These are phyloP conservation scores for Globisporangium parvum DNA, from an alignment of 352 stramenopile species.

Conservation along the genomic window DNA sequence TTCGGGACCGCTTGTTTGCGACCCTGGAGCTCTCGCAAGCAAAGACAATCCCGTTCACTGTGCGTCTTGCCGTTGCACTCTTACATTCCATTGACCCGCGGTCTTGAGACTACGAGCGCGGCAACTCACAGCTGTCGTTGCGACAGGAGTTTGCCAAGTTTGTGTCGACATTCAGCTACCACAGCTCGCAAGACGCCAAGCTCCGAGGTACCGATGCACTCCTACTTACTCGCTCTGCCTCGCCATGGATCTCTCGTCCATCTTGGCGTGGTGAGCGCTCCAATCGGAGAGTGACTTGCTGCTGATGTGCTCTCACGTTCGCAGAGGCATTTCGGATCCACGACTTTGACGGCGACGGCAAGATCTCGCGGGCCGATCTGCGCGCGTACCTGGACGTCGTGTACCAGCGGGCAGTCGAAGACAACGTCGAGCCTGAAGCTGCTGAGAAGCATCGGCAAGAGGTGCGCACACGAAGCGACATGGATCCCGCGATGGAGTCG, in stretches of 20 bases:
- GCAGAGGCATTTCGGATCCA: constrained; percentile 63
- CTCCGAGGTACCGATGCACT: constrained; percentile 34
- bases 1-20: constrained; percentile 39
- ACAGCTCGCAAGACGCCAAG: constrained; percentile 43
- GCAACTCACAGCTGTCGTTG: too few relatives aligned
- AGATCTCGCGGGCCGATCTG: constrained; percentile 55
- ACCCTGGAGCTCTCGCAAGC: constrained; percentile 30
- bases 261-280: background rate
- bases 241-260: background rate
- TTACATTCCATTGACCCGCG: background rate
- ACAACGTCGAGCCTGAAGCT: constrained; percentile 14
- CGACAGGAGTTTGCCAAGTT: constrained; percentile 52
- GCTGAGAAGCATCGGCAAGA: constrained; percentile 23
- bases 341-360: constrained; percentile 66
- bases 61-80: constrained; percentile 8
- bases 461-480: constrained; percentile 2
- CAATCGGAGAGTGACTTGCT: background rate
- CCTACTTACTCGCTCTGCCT: too few relatives aligned
- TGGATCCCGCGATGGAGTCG: background rate
- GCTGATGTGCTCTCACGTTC: background rate
- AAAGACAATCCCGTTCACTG: constrained; percentile 30
- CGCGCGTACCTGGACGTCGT: constrained; percentile 35
- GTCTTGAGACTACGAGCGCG: background rate
- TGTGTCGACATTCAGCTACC: constrained; percentile 48
- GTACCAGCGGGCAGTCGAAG: constrained; percentile 26